Conservation (phyloP, 768 basidiomycete species). For the Termitomyces sp. region DNA sequence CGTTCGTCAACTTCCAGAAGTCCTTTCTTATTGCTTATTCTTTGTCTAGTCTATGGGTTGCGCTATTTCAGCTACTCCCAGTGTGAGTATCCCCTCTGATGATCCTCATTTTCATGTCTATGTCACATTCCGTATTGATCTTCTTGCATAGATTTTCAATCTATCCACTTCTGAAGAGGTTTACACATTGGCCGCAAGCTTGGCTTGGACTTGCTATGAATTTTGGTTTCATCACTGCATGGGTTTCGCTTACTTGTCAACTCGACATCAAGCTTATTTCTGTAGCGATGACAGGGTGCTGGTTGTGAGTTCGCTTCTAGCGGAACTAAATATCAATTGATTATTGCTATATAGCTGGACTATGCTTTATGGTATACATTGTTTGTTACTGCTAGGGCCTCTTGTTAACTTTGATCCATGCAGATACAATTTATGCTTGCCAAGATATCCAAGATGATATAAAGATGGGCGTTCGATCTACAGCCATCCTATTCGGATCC, state of each 20-base stretch:
- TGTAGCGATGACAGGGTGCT: slow-evolving; percentile 34
- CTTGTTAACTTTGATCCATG: not conserved
- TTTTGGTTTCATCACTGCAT: slow-evolving; percentile 45
- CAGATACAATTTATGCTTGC: slow-evolving; percentile 54
- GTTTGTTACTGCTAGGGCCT: not conserved
- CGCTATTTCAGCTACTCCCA: slow-evolving; percentile 41
- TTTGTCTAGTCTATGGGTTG: slow-evolving; percentile 27
- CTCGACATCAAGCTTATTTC: slow-evolving; percentile 27
- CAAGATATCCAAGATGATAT: slow-evolving; percentile 75
- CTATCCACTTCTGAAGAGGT: slow-evolving; percentile 51
- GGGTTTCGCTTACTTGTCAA: slow-evolving; percentile 33
- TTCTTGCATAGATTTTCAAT: slow-evolving; percentile 27
- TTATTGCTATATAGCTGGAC: slow-evolving; percentile 33
- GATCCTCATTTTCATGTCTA: not conserved
- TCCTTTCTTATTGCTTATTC: not conserved
- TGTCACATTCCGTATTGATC: not conserved
- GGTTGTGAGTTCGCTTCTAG: slow-evolving; percentile 31
- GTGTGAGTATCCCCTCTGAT: slow-evolving; percentile 25
- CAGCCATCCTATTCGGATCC: slow-evolving; percentile 65
- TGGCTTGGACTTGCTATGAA: slow-evolving; percentile 60
- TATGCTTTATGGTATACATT: slow-evolving; percentile 37
- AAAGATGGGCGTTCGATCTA: slow-evolving; percentile 69
- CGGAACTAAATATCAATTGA: not conserved
- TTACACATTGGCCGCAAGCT: slow-evolving; percentile 58
- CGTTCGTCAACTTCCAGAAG: slow-evolving; percentile 8